Evolutionary conservation across 345 rosid species (phyloP).

Genomic region (Sisymbrium irio): DNA sequence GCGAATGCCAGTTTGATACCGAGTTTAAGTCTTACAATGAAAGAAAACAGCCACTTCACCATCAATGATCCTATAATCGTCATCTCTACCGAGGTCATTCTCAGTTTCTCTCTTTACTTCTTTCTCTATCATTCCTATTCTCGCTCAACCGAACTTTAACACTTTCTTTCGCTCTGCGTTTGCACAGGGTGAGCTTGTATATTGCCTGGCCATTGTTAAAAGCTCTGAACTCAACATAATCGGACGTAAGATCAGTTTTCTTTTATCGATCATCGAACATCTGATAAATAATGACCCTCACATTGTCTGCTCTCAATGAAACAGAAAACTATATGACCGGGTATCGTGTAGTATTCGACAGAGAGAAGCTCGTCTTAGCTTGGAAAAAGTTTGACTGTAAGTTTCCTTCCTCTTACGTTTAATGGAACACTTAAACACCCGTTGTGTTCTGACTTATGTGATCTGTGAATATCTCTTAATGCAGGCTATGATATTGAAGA

Average conservation of each 20-base stretch:
- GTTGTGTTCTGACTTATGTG: neutral
- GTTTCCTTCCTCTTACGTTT: conserved; percentile 19
- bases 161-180: conserved; percentile 10
- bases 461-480: neutral
- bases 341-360: conserved; percentile 68
- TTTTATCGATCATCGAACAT: neutral
- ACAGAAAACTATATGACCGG: conserved; percentile 94
- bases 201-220: conserved; percentile 74
- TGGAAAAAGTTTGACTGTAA: conserved; percentile 82
- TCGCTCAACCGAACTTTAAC: too few relatives aligned
- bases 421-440: neutral
- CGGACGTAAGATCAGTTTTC: conserved; percentile 53
- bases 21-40: conserved; percentile 62
- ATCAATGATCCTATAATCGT: conserved; percentile 71
- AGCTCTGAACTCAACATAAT: conserved; percentile 70
- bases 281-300: neutral
- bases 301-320: conserved; percentile 14
- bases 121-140: too few relatives aligned
- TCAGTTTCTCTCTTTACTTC: neutral
- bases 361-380: conserved; percentile 68
- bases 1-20: conserved; percentile 68
- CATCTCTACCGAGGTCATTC: conserved; percentile 58
- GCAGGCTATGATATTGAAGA: conserved; percentile 71
- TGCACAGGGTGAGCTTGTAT: conserved; percentile 56
- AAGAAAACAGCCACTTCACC: conserved; percentile 61